These are phyloP conservation scores for Termitomyces sp. DNA, from an alignment of 768 basidiomycete genomes.

Conservation along the genomic window DNA sequence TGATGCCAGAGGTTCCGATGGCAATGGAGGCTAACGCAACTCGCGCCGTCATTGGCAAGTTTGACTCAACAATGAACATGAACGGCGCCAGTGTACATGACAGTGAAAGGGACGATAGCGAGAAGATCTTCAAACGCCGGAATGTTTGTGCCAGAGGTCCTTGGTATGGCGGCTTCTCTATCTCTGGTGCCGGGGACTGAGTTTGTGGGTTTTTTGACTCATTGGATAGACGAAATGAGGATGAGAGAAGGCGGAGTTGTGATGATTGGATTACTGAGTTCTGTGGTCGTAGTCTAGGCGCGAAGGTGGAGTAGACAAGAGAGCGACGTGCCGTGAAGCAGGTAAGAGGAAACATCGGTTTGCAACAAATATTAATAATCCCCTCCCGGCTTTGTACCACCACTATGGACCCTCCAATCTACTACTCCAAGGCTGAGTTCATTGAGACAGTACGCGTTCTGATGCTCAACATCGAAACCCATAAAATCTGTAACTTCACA, in stretches of 20 bases:
- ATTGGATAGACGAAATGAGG: constrained; percentile 1
- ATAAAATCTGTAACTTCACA: constrained; percentile 24
- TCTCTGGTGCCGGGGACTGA: neutral
- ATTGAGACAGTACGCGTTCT: constrained; percentile 72
- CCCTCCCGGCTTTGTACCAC: neutral
- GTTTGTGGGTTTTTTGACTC: constrained; percentile 3
- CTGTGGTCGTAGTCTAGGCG: neutral
- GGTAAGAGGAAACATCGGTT: constrained; percentile 11
- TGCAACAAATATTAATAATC: neutral
- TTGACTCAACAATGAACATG: constrained; percentile 78
- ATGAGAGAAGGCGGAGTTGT: constrained; percentile 9
- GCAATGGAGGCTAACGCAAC: constrained; percentile 66
- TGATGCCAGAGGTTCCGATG: constrained; percentile 66
- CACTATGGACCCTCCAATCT: constrained; percentile 70
- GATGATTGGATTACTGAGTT: neutral
- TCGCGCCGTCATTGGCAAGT: constrained; percentile 67
- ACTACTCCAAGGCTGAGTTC: constrained; percentile 79
- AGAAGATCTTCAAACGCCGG: constrained; percentile 78
- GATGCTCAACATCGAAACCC: neutral
- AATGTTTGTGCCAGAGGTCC: constrained; percentile 75
- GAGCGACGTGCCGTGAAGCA: constrained; percentile 6
- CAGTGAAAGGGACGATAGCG: constrained; percentile 70
- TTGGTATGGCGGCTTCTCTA: constrained; percentile 45
- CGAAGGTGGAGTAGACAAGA: neutral
- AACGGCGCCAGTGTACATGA: constrained; percentile 71